phyloP scores from a whole-genome alignment of 345 rosid genomes.

The Dovyalis caffra region DNA sequence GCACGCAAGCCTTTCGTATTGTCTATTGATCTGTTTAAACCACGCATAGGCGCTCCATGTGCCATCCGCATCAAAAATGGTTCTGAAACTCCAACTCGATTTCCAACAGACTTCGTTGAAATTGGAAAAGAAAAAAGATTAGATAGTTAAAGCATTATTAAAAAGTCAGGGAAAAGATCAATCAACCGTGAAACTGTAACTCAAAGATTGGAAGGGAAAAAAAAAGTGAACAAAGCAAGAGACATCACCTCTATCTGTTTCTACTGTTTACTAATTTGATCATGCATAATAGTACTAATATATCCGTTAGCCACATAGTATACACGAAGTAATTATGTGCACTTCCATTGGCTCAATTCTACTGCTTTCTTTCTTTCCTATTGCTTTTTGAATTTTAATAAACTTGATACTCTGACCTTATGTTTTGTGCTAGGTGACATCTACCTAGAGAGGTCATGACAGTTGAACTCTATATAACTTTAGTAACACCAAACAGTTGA shows the following conservation, averaged over 20 bases:
- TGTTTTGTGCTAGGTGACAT: neutral
- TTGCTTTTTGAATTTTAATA: neutral
- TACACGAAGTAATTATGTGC: neutral
- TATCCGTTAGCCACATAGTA: neutral
- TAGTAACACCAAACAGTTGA: neutral
- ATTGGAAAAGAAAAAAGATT: slow-evolving; percentile 1
- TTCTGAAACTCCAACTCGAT: slow-evolving; percentile 89
- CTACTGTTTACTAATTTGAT: neutral
- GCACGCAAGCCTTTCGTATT: slow-evolving; percentile 35
- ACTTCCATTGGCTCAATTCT: neutral
- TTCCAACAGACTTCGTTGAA: slow-evolving; percentile 81
- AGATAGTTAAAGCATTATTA: neutral
- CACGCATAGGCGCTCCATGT: slow-evolving; percentile 80
- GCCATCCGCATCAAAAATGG: slow-evolving; percentile 99
- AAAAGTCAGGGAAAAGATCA: neutral
- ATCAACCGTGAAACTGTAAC: too few relatives aligned
- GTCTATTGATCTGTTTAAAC: slow-evolving; percentile 43
- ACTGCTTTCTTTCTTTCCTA: neutral
- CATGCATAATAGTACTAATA: neutral
- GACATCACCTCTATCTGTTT: neutral
- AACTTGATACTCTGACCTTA: neutral
- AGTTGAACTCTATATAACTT: neutral
- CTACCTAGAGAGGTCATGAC: neutral
- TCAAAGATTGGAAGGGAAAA: neutral
- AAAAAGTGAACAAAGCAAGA: neutral